Conservation (phyloP, 1,284 basidiomycete genomes). For the Ganoderma multipileum region DNA sequence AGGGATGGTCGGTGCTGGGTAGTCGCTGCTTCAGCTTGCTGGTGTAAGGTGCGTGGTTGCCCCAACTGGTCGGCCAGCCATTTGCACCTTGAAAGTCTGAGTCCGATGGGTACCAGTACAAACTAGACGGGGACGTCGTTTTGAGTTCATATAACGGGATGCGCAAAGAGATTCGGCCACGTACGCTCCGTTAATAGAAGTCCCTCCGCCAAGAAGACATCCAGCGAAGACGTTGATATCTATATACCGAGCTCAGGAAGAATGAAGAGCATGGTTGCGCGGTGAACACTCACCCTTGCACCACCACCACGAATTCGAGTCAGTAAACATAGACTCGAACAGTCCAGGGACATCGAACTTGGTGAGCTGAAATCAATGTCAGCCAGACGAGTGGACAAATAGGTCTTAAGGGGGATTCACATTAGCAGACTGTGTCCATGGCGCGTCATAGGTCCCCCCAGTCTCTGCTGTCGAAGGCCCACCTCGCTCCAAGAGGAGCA, state of each 20-base stretch:
- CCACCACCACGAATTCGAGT: slow-evolving; percentile 65
- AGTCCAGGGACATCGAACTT: slow-evolving; percentile 71
- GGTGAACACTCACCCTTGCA: slow-evolving; percentile 52
- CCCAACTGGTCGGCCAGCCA: slow-evolving; percentile 66
- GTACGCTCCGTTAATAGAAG: slow-evolving; percentile 68
- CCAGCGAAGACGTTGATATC: slow-evolving; percentile 69
- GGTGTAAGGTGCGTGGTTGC: slow-evolving; percentile 57
- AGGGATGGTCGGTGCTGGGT: slow-evolving; percentile 64
- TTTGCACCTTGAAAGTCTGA: slow-evolving; percentile 56
- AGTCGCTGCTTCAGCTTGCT: slow-evolving; percentile 55
- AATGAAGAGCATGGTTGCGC: no score
- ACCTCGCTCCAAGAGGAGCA: slow-evolving; percentile 66
- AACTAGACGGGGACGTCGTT: slow-evolving; percentile 40
- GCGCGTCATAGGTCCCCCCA: slow-evolving; percentile 62
- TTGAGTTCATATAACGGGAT: no score
- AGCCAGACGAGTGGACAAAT: not conserved
- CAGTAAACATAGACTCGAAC: slow-evolving; percentile 69
- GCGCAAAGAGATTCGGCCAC: slow-evolving; percentile 33
- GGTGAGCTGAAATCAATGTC: slow-evolving; percentile 50
- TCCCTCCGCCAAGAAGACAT: slow-evolving; percentile 68
- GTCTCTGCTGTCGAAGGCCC: slow-evolving; percentile 66
- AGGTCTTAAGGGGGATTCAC: slow-evolving; percentile 38
- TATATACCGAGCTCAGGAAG: slow-evolving; percentile 28
- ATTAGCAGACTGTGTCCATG: slow-evolving; percentile 57
- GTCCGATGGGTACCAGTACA: slow-evolving; percentile 64